These are phyloP conservation scores for Guillardia theta DNA, from an alignment of 78 protist genomes.

Conservation along the genomic window DNA sequence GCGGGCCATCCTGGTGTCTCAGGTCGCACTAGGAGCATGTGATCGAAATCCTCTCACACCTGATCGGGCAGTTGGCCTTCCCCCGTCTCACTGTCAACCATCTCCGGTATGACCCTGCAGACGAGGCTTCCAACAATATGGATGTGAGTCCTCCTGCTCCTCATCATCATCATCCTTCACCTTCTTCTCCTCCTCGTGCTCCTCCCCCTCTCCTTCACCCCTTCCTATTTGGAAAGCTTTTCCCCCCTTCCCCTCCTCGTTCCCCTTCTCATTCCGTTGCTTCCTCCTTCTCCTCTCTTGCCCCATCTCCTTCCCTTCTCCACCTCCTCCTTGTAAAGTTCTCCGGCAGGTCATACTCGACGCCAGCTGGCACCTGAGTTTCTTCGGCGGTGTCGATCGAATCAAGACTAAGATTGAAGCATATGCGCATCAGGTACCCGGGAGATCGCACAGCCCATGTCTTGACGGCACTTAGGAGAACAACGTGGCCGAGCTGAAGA, in stretches of 20 bases:
- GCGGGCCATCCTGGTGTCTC: neutral
- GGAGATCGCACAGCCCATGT: neutral
- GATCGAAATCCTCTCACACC: neutral
- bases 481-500: neutral
- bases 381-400: conserved; percentile 13
- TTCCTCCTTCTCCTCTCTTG: neutral
- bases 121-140: neutral
- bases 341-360: neutral
- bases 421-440: neutral
- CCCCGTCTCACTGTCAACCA: neutral
- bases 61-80: neutral
- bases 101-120: conserved; percentile 16
- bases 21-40: neutral
- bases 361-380: conserved; percentile 29
- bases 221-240: neutral
- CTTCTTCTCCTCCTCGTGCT: neutral
- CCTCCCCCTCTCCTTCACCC: neutral
- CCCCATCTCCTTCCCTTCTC: neutral
- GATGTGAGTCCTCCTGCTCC: no score
- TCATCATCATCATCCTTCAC: neutral
- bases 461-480: neutral
- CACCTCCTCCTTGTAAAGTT: neutral
- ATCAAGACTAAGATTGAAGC: neutral
- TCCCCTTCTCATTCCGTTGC: neutral
- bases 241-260: neutral